Evolutionary conservation across 768 basidiomycete species (phyloP).

Genomic region (Exsudoporus frostii): DNA sequence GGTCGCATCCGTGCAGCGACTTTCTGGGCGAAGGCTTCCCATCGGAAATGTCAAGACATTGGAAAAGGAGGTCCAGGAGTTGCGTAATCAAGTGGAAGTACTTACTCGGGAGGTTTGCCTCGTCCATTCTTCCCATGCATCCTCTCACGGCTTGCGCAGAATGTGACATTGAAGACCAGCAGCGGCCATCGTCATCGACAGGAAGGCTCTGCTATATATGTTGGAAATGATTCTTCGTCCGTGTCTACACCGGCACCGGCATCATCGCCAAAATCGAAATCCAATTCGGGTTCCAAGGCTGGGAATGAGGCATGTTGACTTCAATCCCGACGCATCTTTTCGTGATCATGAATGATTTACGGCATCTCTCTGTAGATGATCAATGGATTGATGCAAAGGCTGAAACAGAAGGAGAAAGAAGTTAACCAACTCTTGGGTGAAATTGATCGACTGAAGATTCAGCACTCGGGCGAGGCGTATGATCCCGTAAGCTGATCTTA

Average conservation of each 20-base stretch:
- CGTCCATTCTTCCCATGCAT: background rate
- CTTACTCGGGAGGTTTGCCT: constrained; percentile 60
- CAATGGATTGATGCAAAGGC: constrained; percentile 72
- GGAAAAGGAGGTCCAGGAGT: constrained; percentile 57
- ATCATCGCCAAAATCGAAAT: constrained; percentile 30
- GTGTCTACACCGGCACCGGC: background rate
- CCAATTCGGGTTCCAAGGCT: constrained; percentile 44
- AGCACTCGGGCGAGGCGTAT: constrained; percentile 52
- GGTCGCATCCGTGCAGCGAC: constrained; percentile 55
- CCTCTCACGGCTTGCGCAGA: constrained; percentile 7
- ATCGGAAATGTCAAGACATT: constrained; percentile 43
- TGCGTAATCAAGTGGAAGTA: constrained; percentile 59
- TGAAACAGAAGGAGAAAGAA: constrained; percentile 84
- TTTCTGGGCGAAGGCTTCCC: constrained; percentile 64
- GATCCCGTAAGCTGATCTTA: constrained; percentile 51
- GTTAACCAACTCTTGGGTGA: constrained; percentile 71
- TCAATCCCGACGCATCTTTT: background rate
- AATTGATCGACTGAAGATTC: constrained; percentile 57
- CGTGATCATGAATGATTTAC: background rate
- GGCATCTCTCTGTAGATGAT: constrained; percentile 42
- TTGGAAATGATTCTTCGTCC: constrained; percentile 7
- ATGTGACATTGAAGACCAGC: background rate
- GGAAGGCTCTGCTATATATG: constrained; percentile 18
- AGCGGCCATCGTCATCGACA: constrained; percentile 1
- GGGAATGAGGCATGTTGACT: constrained; percentile 51